Percentiles rank a stretch among this genome's conserved stretches.
Conservation (phyloP, 75 land plant species). For the Chamaecyparis obtusa region DNA sequence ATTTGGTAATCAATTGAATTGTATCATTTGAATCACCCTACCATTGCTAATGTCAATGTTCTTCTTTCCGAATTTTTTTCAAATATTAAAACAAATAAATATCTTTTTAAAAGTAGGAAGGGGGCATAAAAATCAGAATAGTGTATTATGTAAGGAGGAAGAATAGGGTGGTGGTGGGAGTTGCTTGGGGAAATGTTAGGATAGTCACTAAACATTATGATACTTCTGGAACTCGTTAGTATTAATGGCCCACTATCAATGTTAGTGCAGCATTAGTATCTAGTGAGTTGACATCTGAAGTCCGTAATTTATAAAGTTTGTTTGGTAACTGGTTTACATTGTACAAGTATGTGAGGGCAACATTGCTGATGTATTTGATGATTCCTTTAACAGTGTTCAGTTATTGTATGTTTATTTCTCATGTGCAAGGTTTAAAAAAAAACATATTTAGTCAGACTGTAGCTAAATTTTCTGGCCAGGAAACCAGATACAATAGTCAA, state of each 20-base stretch:
- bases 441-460: not conserved
- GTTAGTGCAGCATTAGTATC: not conserved
- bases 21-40: no score
- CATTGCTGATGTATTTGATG: not conserved
- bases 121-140: no score
- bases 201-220: no score
- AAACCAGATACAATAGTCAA: not conserved
- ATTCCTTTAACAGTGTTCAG: not conserved
- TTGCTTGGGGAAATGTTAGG: no score
- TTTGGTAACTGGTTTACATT: not conserved
- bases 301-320: not conserved
- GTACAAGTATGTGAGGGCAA: no score
- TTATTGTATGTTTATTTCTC: not conserved
- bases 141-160: no score
- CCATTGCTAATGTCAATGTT: no score
- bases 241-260: not conserved
- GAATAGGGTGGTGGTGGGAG: no score
- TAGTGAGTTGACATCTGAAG: not conserved
- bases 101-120: no score
- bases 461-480: not conserved
- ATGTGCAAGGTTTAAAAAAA: not conserved
- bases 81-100: no score
- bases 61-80: no score
- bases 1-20: no score
- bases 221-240: not conserved